Conservation (phyloP, 305 asterid species). For the Ilex paraguariensis region DNA sequence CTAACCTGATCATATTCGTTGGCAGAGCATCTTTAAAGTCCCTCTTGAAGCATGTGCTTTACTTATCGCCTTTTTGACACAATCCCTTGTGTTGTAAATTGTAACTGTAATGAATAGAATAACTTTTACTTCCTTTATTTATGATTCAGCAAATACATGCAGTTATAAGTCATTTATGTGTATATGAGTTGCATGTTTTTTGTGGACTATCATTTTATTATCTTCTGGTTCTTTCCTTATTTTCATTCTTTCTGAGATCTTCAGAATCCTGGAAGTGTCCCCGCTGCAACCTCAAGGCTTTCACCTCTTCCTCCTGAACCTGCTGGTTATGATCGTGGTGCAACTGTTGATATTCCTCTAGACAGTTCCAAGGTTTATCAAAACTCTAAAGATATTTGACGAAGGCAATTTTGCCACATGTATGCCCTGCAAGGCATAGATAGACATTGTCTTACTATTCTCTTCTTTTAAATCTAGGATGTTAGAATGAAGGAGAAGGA, state of each 20-base stretch:
- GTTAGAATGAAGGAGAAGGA: constrained; percentile 62
- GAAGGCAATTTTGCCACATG: no score
- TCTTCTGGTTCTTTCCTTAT: neutral
- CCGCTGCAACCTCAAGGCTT: constrained; percentile 29
- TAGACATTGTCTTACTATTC: no score
- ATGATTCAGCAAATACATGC: no score
- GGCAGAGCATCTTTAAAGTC: no score
- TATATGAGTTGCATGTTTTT: neutral
- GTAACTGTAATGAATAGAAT: no score
- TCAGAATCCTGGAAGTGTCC: constrained; percentile 32
- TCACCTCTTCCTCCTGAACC: constrained; percentile 48
- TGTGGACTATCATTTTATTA: neutral
- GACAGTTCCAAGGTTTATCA: constrained; percentile 25
- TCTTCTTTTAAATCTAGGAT: constrained; percentile 38
- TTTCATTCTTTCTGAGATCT: constrained; percentile 10
- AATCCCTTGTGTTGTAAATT: no score
- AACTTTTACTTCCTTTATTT: no score
- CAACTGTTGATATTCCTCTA: constrained; percentile 36
- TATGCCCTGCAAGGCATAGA: no score
- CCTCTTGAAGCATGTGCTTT: no score
- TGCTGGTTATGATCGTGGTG: constrained; percentile 30
- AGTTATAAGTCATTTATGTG: neutral
- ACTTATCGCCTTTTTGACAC: no score
- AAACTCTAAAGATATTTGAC: constrained; percentile 2
- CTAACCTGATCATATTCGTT: no score